phyloP scores from a whole-genome alignment of 768 basidiomycete genomes.

The Antrodiella citrinella region DNA sequence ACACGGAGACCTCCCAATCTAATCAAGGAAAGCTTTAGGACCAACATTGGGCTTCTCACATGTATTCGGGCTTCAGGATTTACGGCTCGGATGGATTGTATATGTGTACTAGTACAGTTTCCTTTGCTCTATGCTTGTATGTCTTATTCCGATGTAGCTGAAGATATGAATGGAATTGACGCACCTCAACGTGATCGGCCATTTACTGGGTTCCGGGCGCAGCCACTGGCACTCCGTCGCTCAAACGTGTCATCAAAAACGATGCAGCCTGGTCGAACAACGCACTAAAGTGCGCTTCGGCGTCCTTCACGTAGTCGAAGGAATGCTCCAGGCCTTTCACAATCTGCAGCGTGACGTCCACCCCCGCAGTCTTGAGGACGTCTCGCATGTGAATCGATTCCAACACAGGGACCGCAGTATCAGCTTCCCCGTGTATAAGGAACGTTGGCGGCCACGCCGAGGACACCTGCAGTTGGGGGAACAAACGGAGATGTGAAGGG shows the following conservation, averaged over 20 bases:
- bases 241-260: not conserved
- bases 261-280: not conserved
- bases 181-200: no score
- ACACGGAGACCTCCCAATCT: no score
- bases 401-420: conserved; percentile 35
- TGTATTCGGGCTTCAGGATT: no score
- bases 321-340: conserved; percentile 43
- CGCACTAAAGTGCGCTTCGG: conserved; percentile 28
- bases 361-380: conserved; percentile 29
- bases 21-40: no score
- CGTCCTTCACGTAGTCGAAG: conserved; percentile 42
- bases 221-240: no score
- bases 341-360: conserved; percentile 27
- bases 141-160: not conserved
- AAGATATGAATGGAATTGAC: no score
- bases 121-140: not conserved
- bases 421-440: conserved; percentile 39
- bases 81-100: not conserved
- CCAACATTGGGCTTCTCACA: no score
- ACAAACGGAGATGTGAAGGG: conserved; percentile 25
- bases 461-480: conserved; percentile 37
- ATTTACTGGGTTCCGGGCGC: no score
- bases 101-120: not conserved
- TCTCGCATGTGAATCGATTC: conserved; percentile 33
- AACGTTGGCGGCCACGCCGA: conserved; percentile 37